Conservation (phyloP, 495 filamentous ascomycete species). For the Penicillium cinerascens region DNA sequence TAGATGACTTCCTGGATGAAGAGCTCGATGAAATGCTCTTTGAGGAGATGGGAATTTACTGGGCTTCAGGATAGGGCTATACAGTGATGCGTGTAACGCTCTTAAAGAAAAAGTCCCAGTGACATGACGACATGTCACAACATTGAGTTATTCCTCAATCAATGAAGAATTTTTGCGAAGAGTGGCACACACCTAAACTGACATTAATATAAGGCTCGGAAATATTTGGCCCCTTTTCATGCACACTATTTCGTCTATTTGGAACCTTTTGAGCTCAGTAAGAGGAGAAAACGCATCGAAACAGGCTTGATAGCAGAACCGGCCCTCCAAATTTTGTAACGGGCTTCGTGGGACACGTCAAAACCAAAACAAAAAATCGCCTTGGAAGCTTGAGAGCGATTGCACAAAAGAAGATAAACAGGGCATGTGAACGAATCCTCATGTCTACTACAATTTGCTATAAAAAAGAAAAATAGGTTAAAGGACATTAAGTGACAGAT, state of each 20-base stretch:
- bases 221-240: too few species aligned
- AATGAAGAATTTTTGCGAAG: too few species aligned
- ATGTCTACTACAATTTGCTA: slow-evolving; percentile 31
- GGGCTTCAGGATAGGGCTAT: too few species aligned
- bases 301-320: slow-evolving; percentile 13
- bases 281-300: background rate
- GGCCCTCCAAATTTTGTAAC: slow-evolving; percentile 18
- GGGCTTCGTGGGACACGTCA: slow-evolving; percentile 21
- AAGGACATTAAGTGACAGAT: slow-evolving; percentile 67
- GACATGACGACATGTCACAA: too few species aligned
- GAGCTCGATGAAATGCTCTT: too few species aligned
- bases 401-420: background rate
- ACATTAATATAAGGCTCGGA: too few species aligned
- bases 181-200: too few species aligned
- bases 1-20: too few species aligned
- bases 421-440: slow-evolving; percentile 10
- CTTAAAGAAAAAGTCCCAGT: too few species aligned
- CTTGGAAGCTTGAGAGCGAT: slow-evolving; percentile 1
- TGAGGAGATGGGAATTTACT: too few species aligned
- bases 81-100: too few species aligned
- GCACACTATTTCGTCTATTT: background rate
- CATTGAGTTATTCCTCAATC: too few species aligned
- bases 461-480: slow-evolving; percentile 23
- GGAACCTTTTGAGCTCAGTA: background rate
- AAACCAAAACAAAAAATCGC: slow-evolving; percentile 12